Base-by-base conservation (phyloP, 805 yeast species). In the Schwanniomyces sp. region DNA sequence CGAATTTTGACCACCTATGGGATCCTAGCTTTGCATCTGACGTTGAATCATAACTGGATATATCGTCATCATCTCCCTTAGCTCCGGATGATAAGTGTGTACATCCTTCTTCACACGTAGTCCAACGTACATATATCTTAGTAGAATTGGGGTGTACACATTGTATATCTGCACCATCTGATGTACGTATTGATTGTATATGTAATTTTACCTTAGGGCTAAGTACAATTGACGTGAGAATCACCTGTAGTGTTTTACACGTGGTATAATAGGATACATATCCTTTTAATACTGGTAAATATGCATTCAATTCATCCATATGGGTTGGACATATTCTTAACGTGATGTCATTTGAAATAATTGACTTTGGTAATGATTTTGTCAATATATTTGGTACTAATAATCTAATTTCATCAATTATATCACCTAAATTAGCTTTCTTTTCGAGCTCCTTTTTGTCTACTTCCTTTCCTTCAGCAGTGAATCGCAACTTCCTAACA, bases 291-390 rank as follows among this genome's bases (percentile, higher is more conserved):
- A 67, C 64, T 2, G 91, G 91, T 11, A 84, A 53, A 49, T 75
- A 76, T 0, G 82, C 75, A 41, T 74, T 75, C 40, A 65, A 52
- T 44, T 62, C 74, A 43, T 66, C 65, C 44, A 71, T 66, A 40
- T 79, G 76, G 0, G 75, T 66, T 0, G 91, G 91, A 32, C 83
- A 72, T 1, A 86, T 65, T 12, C 88, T 63, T 21, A 86, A 67
- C 6, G 72, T 61, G 1, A 86, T 68, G 21, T 78, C 68, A 1
- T 70, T 63, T 29, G 82, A 74, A 8, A 86, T 49, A 8, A 70
- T 55, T 4, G 63, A 63, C 17, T 70, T 60, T 6, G 83, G 79
- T 1, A 85, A 61, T 6, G 80, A 62, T 21, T 61, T 59, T 16
- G 69, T 67, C 6, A 85, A 62, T 25, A 85, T 56, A 41, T 70